Base-by-base conservation (phyloP, 805 yeast species). In the Sugiyamaella americana region DNA sequence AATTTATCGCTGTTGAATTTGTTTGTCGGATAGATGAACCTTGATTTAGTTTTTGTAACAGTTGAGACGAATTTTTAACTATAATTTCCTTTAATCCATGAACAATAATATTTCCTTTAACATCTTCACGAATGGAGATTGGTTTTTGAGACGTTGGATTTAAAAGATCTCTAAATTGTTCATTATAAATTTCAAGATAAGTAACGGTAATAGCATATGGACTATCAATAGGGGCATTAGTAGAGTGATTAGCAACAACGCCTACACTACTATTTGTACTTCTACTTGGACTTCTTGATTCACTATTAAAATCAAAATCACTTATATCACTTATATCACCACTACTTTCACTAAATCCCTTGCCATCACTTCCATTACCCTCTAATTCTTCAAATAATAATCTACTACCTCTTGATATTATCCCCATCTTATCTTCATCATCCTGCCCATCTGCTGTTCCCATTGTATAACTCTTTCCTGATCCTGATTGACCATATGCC, bases 181-280 rank as follows among this genome's bases (percentile, higher is more conserved):
- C 89, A 57, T 82, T 82, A 57, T 84, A 83, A 29, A 83, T 79
- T 58, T 83, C 89, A 59, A 79, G 69, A 60, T 76, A 82, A 5
- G 82, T 74, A 2, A 80, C 67, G 23, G 46, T 38, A 5, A 56
- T 30, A 3, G 44, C 36, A 38, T 43, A 51, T 8, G 52, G 49
- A 5, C 20, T 16, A 11, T 17, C 20, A 29, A 11, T n/a, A 11
- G 11, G 11, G 11, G 4, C n/a, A 4, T 18, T 43, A 11, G 38
- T 35, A 26, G 32, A 26, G 32, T 26, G 32, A n/a, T n/a, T n/a
- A n/a, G n/a, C n/a, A n/a, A n/a, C n/a, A n/a, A n/a, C n/a, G n/a
- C n/a, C n/a, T 8, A 26, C 32, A 13, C 20, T 8, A 8, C 20
- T 35, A 10, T 10, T 35, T 11, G 37, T 21, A 11, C 10, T 35